Percentiles rank a stretch among this genome's conserved stretches.
Evolutionary conservation across 148 eudicot species (phyloP).

Genomic region (Chenopodium quinoa): DNA sequence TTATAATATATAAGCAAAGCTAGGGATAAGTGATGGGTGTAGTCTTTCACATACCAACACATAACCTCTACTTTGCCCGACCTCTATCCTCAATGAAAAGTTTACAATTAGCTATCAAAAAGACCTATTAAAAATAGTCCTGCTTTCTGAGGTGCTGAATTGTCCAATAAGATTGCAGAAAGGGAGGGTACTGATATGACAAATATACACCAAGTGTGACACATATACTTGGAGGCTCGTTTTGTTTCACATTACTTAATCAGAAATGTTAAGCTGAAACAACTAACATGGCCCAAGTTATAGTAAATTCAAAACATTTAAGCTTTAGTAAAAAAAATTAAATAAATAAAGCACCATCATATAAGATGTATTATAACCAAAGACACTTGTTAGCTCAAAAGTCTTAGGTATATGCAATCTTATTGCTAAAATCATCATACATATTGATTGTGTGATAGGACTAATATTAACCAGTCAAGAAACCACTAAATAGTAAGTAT

Average conservation of each 20-base stretch:
- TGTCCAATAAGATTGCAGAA: neutral
- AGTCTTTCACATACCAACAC: neutral
- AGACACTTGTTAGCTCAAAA: too few species aligned
- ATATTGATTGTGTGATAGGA: neutral
- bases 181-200: neutral
- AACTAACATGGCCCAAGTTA: too few species aligned
- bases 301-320: too few species aligned
- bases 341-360: too few species aligned
- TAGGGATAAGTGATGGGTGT: neutral
- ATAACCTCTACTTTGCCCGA: neutral
- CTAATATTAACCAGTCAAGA: neutral
- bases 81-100: neutral
- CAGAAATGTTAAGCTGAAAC: neutral
- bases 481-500: too few species aligned
- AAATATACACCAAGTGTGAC: neutral
- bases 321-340: too few species aligned
- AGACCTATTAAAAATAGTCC: neutral
- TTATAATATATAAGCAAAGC: neutral
- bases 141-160: neutral
- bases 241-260: neutral
- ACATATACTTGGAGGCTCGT: neutral
- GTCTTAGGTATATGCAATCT: neutral
- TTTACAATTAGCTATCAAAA: neutral
- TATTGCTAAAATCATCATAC: neutral
- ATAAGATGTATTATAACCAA: too few species aligned